These are phyloP conservation scores for Pythium utonaiense DNA, from an alignment of 352 stramenopile species.

Conservation along the genomic window DNA sequence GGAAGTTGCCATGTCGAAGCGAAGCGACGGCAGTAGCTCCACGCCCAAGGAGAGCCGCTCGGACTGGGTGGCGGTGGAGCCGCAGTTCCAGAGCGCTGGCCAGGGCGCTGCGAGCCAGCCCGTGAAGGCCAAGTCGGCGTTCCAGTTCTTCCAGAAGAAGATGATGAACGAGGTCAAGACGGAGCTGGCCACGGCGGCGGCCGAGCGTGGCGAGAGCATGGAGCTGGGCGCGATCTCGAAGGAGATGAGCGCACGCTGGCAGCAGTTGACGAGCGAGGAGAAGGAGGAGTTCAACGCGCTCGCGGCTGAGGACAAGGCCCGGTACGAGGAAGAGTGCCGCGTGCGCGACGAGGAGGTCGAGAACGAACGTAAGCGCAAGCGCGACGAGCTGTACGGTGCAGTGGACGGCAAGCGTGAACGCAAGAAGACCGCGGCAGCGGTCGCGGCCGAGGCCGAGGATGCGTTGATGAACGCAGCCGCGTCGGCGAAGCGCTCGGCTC, in stretches of 20 bases:
- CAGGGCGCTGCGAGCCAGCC: conserved; percentile 31
- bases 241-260: conserved; percentile 77
- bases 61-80: conserved; percentile 77
- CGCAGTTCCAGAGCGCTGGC: conserved; percentile 59
- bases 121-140: conserved; percentile 69
- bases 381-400: conserved; percentile 58
- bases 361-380: conserved; percentile 63
- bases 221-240: conserved; percentile 67
- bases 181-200: conserved; percentile 40
- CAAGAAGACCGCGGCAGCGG: conserved; percentile 40
- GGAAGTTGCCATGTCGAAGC: conserved; percentile 22
- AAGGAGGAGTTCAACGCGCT: conserved; percentile 71
- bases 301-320: conserved; percentile 49
- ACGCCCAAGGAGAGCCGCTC: conserved; percentile 56
- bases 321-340: conserved; percentile 76
- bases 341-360: conserved; percentile 73
- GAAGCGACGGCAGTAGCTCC: neutral
- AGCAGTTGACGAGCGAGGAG: conserved; percentile 53
- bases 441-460: conserved; percentile 28
- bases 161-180: conserved; percentile 62
- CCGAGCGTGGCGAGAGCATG: conserved; percentile 44
- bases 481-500: conserved; percentile 32
- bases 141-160: conserved; percentile 76
- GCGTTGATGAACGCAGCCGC: neutral
- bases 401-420: conserved; percentile 84